phyloP scores from a whole-genome alignment of 371 early-diverging fungal species.

The Apophysomyces sp. region DNA sequence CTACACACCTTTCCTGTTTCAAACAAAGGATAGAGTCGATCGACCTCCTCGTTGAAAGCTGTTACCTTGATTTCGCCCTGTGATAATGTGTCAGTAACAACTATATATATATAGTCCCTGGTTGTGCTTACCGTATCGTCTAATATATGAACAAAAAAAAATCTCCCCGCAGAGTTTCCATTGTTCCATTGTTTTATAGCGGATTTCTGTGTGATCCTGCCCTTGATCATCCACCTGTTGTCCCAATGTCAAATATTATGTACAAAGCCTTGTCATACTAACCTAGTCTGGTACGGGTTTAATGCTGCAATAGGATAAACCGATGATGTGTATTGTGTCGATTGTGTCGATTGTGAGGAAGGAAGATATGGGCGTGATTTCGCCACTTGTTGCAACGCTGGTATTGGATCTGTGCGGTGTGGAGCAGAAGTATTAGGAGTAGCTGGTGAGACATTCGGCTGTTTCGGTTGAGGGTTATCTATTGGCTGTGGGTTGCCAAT shows the following conservation, averaged over 20 bases:
- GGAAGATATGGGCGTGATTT: background rate
- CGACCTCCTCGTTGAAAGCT: conserved; percentile 84
- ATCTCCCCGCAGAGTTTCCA: background rate
- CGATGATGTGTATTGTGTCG: background rate
- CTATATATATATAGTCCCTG: background rate
- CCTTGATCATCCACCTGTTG: background rate
- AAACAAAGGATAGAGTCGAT: conserved; percentile 68
- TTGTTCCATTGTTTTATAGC: background rate
- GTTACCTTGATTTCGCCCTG: conserved; percentile 92
- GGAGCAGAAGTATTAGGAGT: too few relatives aligned
- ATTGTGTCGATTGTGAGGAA: background rate
- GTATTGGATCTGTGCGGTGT: background rate
- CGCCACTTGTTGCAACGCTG: background rate
- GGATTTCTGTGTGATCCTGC: conserved; percentile 1
- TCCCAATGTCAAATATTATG: background rate
- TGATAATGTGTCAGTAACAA: background rate
- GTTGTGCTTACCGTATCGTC: background rate
- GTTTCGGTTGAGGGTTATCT: background rate
- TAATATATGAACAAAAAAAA: conserved; percentile 2
- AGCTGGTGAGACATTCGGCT: background rate
- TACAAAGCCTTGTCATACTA: background rate
- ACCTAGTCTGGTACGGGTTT: background rate
- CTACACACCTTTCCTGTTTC: conserved; percentile 67
- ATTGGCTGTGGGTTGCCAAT: background rate
- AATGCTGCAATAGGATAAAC: background rate